phyloP scores from a whole-genome alignment of 176 grass and related monocot species.

The Rhipidocladum racemiflorum region DNA sequence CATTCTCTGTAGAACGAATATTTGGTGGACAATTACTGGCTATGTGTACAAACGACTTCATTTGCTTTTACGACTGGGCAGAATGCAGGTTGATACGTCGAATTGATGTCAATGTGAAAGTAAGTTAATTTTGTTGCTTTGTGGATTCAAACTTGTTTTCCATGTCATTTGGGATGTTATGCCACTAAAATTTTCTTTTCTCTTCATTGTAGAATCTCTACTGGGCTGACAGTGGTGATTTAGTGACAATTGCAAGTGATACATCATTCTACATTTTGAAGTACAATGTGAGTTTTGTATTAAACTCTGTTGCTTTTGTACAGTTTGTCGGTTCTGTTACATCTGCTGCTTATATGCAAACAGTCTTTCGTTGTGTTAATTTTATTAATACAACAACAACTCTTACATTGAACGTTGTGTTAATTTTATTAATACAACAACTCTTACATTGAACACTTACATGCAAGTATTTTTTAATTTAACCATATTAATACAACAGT shows the following conservation, averaged over 20 bases:
- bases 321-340: slow-evolving; percentile 11
- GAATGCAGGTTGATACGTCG: slow-evolving; percentile 96
- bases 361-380: not conserved
- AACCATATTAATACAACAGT: slow-evolving; percentile 23
- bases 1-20: slow-evolving; percentile 83
- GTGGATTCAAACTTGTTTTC: slow-evolving; percentile 2
- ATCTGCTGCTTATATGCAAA: slow-evolving; percentile 5
- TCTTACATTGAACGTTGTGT: not conserved
- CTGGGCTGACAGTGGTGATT: slow-evolving; percentile 95
- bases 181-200: not conserved
- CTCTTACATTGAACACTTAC: not conserved
- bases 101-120: slow-evolving; percentile 94
- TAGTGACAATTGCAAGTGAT: slow-evolving; percentile 90
- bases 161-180: slow-evolving; percentile 12
- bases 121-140: slow-evolving; percentile 10
- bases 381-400: not conserved
- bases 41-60: slow-evolving; percentile 98
- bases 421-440: not conserved
- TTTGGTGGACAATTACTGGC: slow-evolving; percentile 88
- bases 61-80: slow-evolving; percentile 94
- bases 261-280: slow-evolving; percentile 97
- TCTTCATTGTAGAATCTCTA: slow-evolving; percentile 76
- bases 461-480: not conserved
- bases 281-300: slow-evolving; percentile 77
- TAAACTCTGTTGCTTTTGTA: not conserved